A percentile compares a stretch with the other conserved stretches of the same genome.
These are phyloP conservation scores for Alloteropsis semialata DNA, from an alignment of 176 grass and related monocot species.

Conservation along the genomic window DNA sequence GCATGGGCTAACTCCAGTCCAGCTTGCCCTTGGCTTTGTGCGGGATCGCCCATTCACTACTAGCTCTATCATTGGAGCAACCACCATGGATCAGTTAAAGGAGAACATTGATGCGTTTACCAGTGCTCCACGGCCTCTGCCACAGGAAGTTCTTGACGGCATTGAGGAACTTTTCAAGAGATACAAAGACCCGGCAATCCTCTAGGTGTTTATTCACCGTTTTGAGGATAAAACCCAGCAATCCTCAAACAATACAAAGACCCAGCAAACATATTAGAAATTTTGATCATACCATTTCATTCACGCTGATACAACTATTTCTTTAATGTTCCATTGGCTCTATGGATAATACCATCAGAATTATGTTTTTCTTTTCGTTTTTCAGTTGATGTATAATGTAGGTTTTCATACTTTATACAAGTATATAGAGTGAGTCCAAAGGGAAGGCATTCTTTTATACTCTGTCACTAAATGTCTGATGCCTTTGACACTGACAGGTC, in stretches of 20 bases:
- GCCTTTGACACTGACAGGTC: background rate
- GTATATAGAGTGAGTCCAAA: background rate
- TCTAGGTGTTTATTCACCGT: constrained; percentile 17
- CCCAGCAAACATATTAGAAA: background rate
- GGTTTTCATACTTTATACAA: background rate
- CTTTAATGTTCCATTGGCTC: background rate
- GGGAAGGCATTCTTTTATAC: background rate
- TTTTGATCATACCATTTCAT: constrained; percentile 2
- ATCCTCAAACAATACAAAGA: background rate
- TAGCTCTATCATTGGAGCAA: constrained; percentile 91
- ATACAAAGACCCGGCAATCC: constrained; percentile 73
- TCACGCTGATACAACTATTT: background rate
- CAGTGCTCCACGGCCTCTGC: constrained; percentile 52
- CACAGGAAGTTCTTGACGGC: constrained; percentile 41
- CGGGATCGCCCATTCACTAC: constrained; percentile 65
- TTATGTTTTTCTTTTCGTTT: too few relatives aligned
- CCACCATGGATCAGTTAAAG: constrained; percentile 72
- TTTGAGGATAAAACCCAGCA: background rate
- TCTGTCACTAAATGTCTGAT: background rate
- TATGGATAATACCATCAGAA: background rate
- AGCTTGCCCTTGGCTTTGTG: constrained; percentile 81
- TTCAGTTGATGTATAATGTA: background rate
- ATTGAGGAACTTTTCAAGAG: constrained; percentile 73
- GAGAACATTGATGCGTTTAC: constrained; percentile 70
- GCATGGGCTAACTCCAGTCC: constrained; percentile 69